Evolutionary conservation across 495 filamentous ascomycete species (phyloP).

Genomic region (Peziza echinospora): DNA sequence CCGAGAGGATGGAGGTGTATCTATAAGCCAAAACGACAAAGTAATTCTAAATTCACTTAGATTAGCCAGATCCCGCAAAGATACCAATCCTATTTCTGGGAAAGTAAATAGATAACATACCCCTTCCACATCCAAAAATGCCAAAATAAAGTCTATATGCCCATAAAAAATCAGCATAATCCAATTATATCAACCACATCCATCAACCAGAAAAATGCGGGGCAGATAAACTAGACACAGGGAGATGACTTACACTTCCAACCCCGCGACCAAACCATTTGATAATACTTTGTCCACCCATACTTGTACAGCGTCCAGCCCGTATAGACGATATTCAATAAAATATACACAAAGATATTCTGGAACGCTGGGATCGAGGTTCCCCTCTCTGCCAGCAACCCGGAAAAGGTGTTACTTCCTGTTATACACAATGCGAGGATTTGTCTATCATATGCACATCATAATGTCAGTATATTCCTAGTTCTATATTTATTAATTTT

Average conservation of each 20-base stretch:
- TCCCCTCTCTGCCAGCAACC: constrained; percentile 40
- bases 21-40: constrained; percentile 87
- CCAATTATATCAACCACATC: not conserved
- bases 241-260: constrained; percentile 68
- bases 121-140: constrained; percentile 83
- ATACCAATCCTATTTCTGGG: too few relatives aligned
- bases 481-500: too few relatives aligned
- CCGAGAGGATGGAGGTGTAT: constrained; percentile 75
- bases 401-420: constrained; percentile 67
- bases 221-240: too few relatives aligned
- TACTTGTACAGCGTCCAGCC: constrained; percentile 62
- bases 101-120: not conserved
- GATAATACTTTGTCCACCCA: constrained; percentile 47
- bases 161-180: not conserved
- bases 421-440: constrained; percentile 73
- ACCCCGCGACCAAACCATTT: constrained; percentile 42
- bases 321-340: constrained; percentile 68
- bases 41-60: constrained; percentile 69
- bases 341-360: constrained; percentile 77
- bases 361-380: constrained; percentile 94
- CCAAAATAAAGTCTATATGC: constrained; percentile 49
- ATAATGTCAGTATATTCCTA: too few relatives aligned
- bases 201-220: too few relatives aligned
- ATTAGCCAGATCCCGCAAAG: too few relatives aligned
- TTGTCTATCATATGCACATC: too few relatives aligned